Conservation (phyloP, 1,284 basidiomycete genomes). For the Sphaerobolus stellatus region DNA sequence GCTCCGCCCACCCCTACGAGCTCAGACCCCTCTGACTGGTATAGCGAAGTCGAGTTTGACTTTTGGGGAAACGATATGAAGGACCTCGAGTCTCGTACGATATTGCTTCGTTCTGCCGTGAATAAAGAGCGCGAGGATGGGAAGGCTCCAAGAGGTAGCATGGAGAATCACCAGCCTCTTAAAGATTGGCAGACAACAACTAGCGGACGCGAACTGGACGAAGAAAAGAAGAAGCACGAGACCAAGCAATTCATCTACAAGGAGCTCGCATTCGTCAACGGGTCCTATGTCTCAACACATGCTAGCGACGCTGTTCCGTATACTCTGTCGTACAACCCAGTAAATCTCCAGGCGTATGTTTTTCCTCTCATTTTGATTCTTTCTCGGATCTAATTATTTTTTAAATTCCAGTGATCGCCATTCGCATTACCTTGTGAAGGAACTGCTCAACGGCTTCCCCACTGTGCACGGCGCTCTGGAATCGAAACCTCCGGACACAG, state of each 20-base stretch:
- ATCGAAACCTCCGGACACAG: slow-evolving; percentile 49
- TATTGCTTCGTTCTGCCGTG: neutral
- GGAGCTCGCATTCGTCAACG: neutral
- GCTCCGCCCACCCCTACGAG: too few relatives aligned
- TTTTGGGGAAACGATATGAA: neutral
- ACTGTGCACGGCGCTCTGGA: slow-evolving; percentile 54
- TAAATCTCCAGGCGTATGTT: slow-evolving; percentile 58
- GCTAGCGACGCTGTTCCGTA: slow-evolving; percentile 49
- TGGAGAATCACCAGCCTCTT: neutral
- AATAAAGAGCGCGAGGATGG: neutral
- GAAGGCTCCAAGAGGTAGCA: neutral
- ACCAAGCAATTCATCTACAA: slow-evolving; percentile 3
- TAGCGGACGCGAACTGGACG: neutral
- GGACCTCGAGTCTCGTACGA: neutral
- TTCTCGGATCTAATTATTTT: slow-evolving; percentile 7
- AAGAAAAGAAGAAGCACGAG: neutral
- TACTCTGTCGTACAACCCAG: slow-evolving; percentile 61
- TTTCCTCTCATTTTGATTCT: slow-evolving; percentile 1
- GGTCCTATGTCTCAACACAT: slow-evolving; percentile 21
- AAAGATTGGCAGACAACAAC: slow-evolving; percentile 2
- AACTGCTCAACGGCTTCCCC: slow-evolving; percentile 49
- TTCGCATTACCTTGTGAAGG: slow-evolving; percentile 50
- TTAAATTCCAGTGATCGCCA: slow-evolving; percentile 50
- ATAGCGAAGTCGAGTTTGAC: neutral
- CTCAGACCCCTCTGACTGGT: too few relatives aligned